Evolutionary conservation across 164 flowering plant species (phyloP).

Genomic region (Cinnamomum chago): DNA sequence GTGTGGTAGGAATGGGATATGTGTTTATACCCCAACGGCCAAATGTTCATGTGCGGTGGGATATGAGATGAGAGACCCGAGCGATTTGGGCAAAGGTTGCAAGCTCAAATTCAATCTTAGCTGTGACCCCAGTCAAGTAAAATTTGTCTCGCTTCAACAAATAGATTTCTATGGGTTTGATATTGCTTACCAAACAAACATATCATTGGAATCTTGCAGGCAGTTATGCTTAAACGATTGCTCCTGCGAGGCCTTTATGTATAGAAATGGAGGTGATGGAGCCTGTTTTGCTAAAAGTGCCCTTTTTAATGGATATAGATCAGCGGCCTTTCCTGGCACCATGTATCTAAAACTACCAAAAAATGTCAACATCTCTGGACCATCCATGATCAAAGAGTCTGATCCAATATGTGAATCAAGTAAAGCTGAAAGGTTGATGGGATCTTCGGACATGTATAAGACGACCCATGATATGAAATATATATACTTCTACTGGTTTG

Average conservation of each 20-base stretch:
- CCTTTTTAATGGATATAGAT: conserved; percentile 11
- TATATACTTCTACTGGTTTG: conserved; percentile 4
- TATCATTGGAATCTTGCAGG: conserved; percentile 21
- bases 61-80: conserved; percentile 7
- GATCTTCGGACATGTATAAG: conserved; percentile 3
- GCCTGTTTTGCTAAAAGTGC: conserved; percentile 3
- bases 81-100: conserved; percentile 34
- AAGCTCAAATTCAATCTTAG: conserved; percentile 24
- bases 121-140: conserved; percentile 19
- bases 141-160: conserved; percentile 19
- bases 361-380: not conserved
- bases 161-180: conserved; percentile 37
- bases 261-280: conserved; percentile 16
- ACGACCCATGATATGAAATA: not conserved
- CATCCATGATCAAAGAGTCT: conserved; percentile 3
- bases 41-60: conserved; percentile 14
- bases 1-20: conserved; percentile 11
- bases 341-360: conserved; percentile 21
- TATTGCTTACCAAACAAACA: not conserved
- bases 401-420: not conserved
- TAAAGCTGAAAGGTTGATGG: not conserved
- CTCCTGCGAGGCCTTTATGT: conserved; percentile 25
- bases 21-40: conserved; percentile 11
- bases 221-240: conserved; percentile 14
- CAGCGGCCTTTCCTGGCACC: conserved; percentile 6